Conservation (phyloP, 495 filamentous ascomycete species). For the Penicillium cosmopolitanum region DNA sequence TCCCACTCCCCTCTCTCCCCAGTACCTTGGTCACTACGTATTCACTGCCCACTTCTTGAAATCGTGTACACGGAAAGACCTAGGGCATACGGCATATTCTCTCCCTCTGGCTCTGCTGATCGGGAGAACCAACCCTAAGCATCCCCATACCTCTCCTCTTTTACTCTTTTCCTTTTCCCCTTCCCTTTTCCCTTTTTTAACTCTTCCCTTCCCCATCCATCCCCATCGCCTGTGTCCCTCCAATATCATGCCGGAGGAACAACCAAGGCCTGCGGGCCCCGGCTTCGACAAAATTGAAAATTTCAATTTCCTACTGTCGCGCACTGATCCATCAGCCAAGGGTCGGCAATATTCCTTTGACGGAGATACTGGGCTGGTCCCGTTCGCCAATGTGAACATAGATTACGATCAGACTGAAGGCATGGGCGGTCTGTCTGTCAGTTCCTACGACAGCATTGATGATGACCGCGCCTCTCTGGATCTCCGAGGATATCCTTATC, state of each 20-base stretch:
- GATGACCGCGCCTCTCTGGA: slow-evolving; percentile 50
- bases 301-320: slow-evolving; percentile 48
- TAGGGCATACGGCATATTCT: not conserved
- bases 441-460: slow-evolving; percentile 54
- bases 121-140: not conserved
- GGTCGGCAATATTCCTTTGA: slow-evolving; percentile 50
- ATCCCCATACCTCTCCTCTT: not conserved
- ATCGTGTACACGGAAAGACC: not conserved
- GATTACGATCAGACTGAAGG: slow-evolving; percentile 54
- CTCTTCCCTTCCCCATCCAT: slow-evolving; percentile 8
- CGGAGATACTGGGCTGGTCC: slow-evolving; percentile 43
- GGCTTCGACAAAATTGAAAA: slow-evolving; percentile 47
- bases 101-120: not conserved
- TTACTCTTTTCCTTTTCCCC: not conserved
- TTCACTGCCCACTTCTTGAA: not conserved
- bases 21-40: not conserved
- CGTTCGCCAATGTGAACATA: slow-evolving; percentile 44
- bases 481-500: slow-evolving; percentile 50
- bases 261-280: slow-evolving; percentile 31
- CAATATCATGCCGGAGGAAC: slow-evolving; percentile 46
- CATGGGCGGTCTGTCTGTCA: slow-evolving; percentile 52
- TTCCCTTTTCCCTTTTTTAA: slow-evolving; percentile 15
- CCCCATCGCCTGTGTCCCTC: slow-evolving; percentile 9
- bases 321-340: slow-evolving; percentile 43
- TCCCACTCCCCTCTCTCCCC: not conserved